Evolutionary conservation across 2,329 filamentous ascomycete species (phyloP), one percentile per base, ranked within the genome.

Genomic region (Colletotrichum lindemuthianum): DNA sequence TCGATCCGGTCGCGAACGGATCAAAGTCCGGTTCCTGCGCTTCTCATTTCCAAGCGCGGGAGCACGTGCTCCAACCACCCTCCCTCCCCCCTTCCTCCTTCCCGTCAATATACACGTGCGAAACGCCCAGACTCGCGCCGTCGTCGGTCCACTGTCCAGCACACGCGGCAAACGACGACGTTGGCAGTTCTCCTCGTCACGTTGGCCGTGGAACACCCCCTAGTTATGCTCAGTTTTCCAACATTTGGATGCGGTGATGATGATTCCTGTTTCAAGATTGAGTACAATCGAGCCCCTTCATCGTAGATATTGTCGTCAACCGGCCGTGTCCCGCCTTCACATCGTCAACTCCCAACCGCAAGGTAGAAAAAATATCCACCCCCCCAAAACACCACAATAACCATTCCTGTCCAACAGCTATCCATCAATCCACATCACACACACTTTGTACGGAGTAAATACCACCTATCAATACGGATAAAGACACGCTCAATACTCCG

Each of bases 31-130:
- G 16, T 44, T 8, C 8, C 24, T 16, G 32, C 11, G 34, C 44
- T 16, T 13, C 24, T 24, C 24, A 44, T 40, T n/a, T 37, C 36
- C 15, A 41, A 3, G 24, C 13, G 32, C 45, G 60, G 56, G 50
- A 48, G 47, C 51, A 63, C 58, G 58, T 63, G 57, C 57, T 13
- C 37, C 40, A 48, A 47, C 41, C 41, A 37, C 43, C 15, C 37
- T 5, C 13, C 37, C 37, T 40, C 12, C 43, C n/a, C 43, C 15
- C 43, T 32, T 12, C 15, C 40, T 36, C 36, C 37, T n/a, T 40
- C 50, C 10, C 32, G n/a, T 24, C 40, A 24, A 24, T 24, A 24
- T 43, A 63, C 60, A 60, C 60, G 60, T 63, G 60, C 49, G 37
- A 54, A 63, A 60, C 41, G 60, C 47, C 36, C 24, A 36, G 47